phyloP scores from a whole-genome alignment of 192 early-diverging fungal genomes.

The Mortierella hygrophila region DNA sequence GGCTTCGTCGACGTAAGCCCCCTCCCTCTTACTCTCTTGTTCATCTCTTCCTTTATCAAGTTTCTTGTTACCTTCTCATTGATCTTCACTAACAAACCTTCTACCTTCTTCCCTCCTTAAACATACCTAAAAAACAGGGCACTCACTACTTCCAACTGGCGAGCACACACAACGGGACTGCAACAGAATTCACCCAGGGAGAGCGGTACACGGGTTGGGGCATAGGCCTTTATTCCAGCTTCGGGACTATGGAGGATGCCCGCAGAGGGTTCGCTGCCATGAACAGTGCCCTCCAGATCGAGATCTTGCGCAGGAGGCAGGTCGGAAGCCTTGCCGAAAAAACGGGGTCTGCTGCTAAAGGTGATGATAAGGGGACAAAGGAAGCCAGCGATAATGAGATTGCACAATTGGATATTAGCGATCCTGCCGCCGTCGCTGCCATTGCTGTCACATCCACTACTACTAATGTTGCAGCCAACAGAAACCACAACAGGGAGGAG shows the following conservation, averaged over 20 bases:
- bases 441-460: background rate
- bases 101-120: background rate
- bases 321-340: background rate
- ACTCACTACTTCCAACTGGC: conserved; percentile 47
- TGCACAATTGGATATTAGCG: conserved; percentile 36
- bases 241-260: conserved; percentile 23
- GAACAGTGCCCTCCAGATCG: conserved; percentile 34
- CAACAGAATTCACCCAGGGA: conserved; percentile 43
- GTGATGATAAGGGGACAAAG: background rate
- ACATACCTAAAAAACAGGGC: conserved; percentile 9
- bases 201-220: conserved; percentile 31
- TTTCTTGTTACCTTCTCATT: background rate
- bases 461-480: too few species aligned
- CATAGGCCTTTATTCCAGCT: background rate
- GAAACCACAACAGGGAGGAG: background rate
- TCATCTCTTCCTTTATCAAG: background rate
- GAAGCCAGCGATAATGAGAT: conserved; percentile 4
- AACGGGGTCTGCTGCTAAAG: background rate
- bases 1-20: conserved; percentile 26
- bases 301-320: conserved; percentile 19
- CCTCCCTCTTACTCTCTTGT: background rate
- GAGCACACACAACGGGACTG: conserved; percentile 9
- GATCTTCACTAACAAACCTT: background rate
- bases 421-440: conserved; percentile 26
- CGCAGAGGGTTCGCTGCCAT: conserved; percentile 25